A percentile compares a stretch with the other conserved stretches of the same genome.
Evolutionary conservation across 441 rosid species (phyloP).

Genomic region (Populus hybrid): DNA sequence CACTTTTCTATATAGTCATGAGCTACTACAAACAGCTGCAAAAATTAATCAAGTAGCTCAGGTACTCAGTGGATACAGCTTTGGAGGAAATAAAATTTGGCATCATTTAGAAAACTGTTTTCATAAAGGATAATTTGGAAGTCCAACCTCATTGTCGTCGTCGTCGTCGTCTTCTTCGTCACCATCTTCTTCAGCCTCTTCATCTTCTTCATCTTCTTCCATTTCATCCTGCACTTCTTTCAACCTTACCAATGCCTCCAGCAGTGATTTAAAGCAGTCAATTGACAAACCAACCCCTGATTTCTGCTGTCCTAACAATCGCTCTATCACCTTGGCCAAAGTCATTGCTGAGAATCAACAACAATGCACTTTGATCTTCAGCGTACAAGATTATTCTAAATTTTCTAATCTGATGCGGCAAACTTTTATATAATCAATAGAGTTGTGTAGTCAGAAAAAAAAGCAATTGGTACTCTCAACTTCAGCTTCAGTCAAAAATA

Average conservation of each 20-base stretch:
- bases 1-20: not conserved
- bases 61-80: not conserved
- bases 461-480: not conserved
- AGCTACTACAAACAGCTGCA: not conserved
- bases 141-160: conserved; percentile 50
- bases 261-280: conserved; percentile 56
- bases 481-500: not conserved
- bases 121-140: conserved; percentile 2
- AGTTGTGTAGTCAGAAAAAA: not conserved
- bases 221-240: conserved; percentile 57
- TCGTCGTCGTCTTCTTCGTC: conserved; percentile 47
- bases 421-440: not conserved
- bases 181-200: conserved; percentile 37
- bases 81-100: not conserved
- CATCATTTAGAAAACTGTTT: conserved; percentile 4
- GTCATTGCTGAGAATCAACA: conserved; percentile 56
- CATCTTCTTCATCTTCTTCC: conserved; percentile 52
- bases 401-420: not conserved
- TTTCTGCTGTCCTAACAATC: conserved; percentile 47
- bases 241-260: conserved; percentile 53
- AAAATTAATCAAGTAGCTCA: not conserved
- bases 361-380: not conserved
- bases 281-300: conserved; percentile 36
- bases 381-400: not conserved
- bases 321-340: conserved; percentile 57